Conservation (phyloP, 305 asterid genomes). For the Striga hermonthica region DNA sequence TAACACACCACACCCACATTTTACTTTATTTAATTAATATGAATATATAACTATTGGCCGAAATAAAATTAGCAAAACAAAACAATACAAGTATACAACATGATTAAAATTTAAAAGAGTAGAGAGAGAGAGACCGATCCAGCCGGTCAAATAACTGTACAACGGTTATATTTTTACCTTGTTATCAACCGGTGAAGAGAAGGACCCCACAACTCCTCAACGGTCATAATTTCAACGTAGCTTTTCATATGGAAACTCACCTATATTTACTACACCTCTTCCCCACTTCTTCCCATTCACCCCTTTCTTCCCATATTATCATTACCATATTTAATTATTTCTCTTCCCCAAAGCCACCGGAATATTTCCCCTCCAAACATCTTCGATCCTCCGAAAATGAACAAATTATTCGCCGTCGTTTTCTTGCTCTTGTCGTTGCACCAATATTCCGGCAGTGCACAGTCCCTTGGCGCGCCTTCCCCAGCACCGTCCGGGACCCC, state of each 20-base stretch:
- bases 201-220: constrained; percentile 35
- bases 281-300: constrained; percentile 1
- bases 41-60: too few species aligned
- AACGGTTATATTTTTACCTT: constrained; percentile 40
- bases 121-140: constrained; percentile 13
- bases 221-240: constrained; percentile 49
- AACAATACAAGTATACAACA: background rate
- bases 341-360: constrained; percentile 24
- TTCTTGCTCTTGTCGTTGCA: constrained; percentile 37
- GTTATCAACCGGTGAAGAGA: constrained; percentile 7
- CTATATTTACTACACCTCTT: constrained; percentile 13
- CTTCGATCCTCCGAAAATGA: constrained; percentile 30
- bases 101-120: too few species aligned
- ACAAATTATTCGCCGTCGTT: constrained; percentile 29
- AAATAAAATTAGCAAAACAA: too few species aligned
- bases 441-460: constrained; percentile 46
- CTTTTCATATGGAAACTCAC: constrained; percentile 32
- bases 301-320: constrained; percentile 12
- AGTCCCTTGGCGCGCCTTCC: constrained; percentile 48
- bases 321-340: constrained; percentile 4
- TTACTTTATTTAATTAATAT: too few species aligned
- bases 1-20: too few species aligned
- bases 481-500: constrained; percentile 39
- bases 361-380: constrained; percentile 16
- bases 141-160: constrained; percentile 25